Conservation (phyloP, 2,329 filamentous ascomycete genomes). For the Botrytis squamosa region DNA sequence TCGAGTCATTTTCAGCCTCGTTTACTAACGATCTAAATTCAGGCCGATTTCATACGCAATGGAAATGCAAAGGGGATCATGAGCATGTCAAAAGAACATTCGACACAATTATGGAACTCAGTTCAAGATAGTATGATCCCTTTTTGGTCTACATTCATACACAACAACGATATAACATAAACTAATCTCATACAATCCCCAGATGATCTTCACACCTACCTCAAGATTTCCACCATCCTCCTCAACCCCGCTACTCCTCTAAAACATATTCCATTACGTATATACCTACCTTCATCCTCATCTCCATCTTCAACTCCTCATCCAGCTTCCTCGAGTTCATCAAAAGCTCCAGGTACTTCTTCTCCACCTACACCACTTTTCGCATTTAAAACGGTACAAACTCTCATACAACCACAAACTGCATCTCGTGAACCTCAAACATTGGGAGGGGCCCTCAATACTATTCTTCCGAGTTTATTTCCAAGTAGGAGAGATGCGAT, state of each 20-base stretch:
- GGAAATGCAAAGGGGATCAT: constrained; percentile 71
- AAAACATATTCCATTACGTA: constrained; percentile 78
- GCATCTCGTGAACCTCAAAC: constrained; percentile 57
- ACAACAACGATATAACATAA: not conserved
- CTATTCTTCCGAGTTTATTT: constrained; percentile 76
- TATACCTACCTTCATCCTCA: constrained; percentile 76
- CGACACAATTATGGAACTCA: constrained; percentile 63
- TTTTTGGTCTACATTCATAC: not conserved
- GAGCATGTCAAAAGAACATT: constrained; percentile 67
- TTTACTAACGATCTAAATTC: not conserved
- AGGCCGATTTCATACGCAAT: constrained; percentile 63
- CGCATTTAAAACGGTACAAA: constrained; percentile 72
- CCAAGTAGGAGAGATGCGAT: constrained; percentile 82
- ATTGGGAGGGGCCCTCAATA: constrained; percentile 74
- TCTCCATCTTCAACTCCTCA: constrained; percentile 58
- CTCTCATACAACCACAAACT: constrained; percentile 58
- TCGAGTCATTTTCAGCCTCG: constrained; percentile 10
- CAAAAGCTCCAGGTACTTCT: not conserved
- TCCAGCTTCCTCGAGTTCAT: constrained; percentile 43
- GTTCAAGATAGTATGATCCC: constrained; percentile 56
- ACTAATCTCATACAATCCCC: constrained; percentile 14
- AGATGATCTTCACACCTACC: constrained; percentile 74
- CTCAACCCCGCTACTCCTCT: constrained; percentile 73
- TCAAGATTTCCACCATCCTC: constrained; percentile 71
- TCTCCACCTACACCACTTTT: constrained; percentile 43